These are phyloP conservation scores for Thelonectria discophora DNA, from an alignment of 2,329 filamentous ascomycete genomes.

Conservation along the genomic window DNA sequence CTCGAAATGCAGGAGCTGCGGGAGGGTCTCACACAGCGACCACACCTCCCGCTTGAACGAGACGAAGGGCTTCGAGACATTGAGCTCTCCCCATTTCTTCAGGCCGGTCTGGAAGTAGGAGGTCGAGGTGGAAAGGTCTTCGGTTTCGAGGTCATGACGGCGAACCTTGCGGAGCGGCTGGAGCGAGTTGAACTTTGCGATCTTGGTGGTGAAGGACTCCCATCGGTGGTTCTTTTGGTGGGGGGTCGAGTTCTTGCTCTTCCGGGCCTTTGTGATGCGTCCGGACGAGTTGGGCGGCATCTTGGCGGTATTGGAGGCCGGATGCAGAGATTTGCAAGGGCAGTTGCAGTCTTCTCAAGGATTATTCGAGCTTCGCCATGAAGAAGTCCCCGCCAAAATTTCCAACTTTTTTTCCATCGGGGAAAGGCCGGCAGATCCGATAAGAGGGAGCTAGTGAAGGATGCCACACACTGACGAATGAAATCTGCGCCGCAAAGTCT, in stretches of 20 bases:
- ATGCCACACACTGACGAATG: constrained; percentile 44
- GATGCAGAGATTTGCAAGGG: constrained; percentile 36
- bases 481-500: constrained; percentile 45
- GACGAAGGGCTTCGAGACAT: constrained; percentile 83
- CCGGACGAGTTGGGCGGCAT: constrained; percentile 72
- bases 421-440: constrained; percentile 47
- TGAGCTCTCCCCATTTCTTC: constrained; percentile 90
- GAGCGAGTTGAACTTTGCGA: constrained; percentile 86
- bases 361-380: constrained; percentile 33
- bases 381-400: constrained; percentile 43
- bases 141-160: constrained; percentile 82
- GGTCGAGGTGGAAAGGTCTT: constrained; percentile 77
- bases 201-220: constrained; percentile 89
- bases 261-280: constrained; percentile 74
- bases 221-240: constrained; percentile 88
- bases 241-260: constrained; percentile 74
- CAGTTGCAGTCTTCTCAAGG: constrained; percentile 32
- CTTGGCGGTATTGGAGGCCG: constrained; percentile 49
- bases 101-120: constrained; percentile 88
- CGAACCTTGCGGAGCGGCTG: constrained; percentile 92
- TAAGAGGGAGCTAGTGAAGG: constrained; percentile 41
- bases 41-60: constrained; percentile 78
- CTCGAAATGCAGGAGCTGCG: constrained; percentile 91
- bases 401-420: constrained; percentile 48
- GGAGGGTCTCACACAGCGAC: constrained; percentile 86